Percentiles rank a stretch among this genome's conserved stretches.
phyloP scores from a whole-genome alignment of 345 rosid species.

The Citrus cavaleriei region DNA sequence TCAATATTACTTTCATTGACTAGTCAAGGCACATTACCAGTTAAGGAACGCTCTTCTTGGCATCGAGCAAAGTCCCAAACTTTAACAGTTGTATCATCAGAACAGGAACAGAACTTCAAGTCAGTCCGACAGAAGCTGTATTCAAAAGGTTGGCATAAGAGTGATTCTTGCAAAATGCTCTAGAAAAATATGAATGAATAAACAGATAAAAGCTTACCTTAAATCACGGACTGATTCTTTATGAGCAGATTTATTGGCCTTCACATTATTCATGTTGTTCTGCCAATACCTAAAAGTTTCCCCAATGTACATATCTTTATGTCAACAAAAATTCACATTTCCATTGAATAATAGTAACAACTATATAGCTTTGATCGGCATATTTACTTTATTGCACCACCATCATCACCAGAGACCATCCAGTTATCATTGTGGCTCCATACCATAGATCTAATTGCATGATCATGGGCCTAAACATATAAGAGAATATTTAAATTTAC shows the following conservation, averaged over 20 bases:
- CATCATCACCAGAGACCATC: conserved; percentile 99
- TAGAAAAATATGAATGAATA: neutral
- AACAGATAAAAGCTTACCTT: conserved; percentile 44
- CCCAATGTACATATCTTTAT: neutral
- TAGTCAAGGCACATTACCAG: conserved; percentile 69
- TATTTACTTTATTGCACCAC: conserved; percentile 82
- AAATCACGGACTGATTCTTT: conserved; percentile 90
- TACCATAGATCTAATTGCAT: conserved; percentile 93
- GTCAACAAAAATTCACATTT: neutral
- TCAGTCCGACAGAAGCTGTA: conserved; percentile 99
- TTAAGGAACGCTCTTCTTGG: conserved; percentile 85
- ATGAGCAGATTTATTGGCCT: conserved; percentile 92
- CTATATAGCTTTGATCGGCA: neutral
- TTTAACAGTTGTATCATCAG: conserved; percentile 95
- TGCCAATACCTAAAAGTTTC: conserved; percentile 82
- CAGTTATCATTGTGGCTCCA: conserved; percentile 98
- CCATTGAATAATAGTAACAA: neutral
- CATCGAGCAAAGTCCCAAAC: conserved; percentile 98
- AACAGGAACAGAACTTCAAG: conserved; percentile 96
- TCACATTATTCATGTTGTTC: conserved; percentile 95
- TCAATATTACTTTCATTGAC: conserved; percentile 5
- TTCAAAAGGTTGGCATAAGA: conserved; percentile 25
- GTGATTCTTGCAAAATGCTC: conserved; percentile 1
- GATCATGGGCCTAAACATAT: conserved; percentile 86
- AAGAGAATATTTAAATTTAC: neutral